These are phyloP conservation scores for Chlorella ohadii DNA, from an alignment of 139 green algal species.

Conservation along the genomic window DNA sequence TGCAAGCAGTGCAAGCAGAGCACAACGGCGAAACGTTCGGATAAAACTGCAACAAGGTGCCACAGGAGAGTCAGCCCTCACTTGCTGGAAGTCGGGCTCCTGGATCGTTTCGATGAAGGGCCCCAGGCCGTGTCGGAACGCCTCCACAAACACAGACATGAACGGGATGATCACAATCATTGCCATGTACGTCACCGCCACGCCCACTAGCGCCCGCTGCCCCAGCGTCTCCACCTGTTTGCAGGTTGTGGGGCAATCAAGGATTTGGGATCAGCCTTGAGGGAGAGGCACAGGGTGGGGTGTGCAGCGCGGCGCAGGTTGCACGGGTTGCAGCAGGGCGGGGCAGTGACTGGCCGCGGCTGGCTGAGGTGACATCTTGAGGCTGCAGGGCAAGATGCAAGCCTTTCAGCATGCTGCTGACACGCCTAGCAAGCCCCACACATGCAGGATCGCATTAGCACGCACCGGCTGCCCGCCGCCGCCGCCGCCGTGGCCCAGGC, in stretches of 20 bases:
- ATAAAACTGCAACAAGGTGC: too few relatives aligned
- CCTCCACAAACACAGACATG: constrained; percentile 86
- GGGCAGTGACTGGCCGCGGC: too few relatives aligned
- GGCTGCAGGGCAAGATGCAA: too few relatives aligned
- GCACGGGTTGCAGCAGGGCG: too few relatives aligned
- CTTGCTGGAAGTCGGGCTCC: constrained; percentile 87
- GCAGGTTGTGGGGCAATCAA: not conserved
- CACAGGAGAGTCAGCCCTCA: constrained; percentile 20
- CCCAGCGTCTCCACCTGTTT: constrained; percentile 58
- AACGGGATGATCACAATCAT: constrained; percentile 83
- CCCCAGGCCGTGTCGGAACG: constrained; percentile 76
- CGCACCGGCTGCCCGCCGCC: constrained; percentile 4
- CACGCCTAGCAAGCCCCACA: too few relatives aligned
- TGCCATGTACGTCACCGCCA: constrained; percentile 69
- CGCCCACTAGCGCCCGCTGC: constrained; percentile 59
- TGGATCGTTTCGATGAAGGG: constrained; percentile 77
- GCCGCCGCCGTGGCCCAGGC: constrained; percentile 10
- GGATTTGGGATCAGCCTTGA: too few relatives aligned
- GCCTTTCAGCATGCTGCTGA: too few relatives aligned
- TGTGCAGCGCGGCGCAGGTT: too few relatives aligned
- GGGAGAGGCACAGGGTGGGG: too few relatives aligned
- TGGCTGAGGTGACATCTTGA: too few relatives aligned
- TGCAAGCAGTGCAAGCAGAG: too few relatives aligned
- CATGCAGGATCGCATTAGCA: not conserved
- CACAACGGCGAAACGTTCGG: too few relatives aligned